Conservation (phyloP, 441 rosid species). For the Croton laevigatus region DNA sequence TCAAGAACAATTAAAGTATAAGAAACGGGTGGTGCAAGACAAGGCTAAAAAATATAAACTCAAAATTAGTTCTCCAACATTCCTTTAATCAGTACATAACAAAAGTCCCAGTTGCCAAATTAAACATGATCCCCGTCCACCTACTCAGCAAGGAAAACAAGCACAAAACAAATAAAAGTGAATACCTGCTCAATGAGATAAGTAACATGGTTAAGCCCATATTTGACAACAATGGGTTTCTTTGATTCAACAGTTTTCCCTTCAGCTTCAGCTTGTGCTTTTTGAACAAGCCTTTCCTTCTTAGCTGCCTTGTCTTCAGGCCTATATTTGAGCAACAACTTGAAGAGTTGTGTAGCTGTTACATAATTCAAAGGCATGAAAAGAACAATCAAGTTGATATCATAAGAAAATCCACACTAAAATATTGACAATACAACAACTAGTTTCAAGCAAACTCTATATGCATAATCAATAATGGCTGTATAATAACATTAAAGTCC, state of each 20-base stretch:
- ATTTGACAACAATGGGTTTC: background rate
- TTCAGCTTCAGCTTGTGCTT: constrained; percentile 71
- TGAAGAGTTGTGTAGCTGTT: constrained; percentile 15
- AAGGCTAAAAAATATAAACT: background rate
- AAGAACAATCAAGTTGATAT: background rate
- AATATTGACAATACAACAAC: background rate
- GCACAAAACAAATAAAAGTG: background rate
- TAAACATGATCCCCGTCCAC: background rate
- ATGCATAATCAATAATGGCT: background rate
- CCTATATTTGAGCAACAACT: constrained; percentile 4
- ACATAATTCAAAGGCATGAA: background rate
- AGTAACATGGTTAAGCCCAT: constrained; percentile 2
- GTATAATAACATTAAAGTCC: background rate
- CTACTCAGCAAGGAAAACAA: background rate
- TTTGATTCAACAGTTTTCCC: constrained; percentile 14
- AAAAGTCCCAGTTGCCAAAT: background rate
- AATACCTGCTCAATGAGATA: background rate
- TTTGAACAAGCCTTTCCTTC: constrained; percentile 47
- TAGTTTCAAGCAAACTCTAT: background rate
- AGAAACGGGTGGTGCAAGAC: background rate
- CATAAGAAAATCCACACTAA: too few relatives aligned
- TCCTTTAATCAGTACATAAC: background rate
- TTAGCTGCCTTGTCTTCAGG: constrained; percentile 3
- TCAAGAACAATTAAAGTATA: background rate
- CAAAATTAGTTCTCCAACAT: background rate